Conservation (phyloP, 306 rosid genomes). For the Vigna nakashimae region DNA sequence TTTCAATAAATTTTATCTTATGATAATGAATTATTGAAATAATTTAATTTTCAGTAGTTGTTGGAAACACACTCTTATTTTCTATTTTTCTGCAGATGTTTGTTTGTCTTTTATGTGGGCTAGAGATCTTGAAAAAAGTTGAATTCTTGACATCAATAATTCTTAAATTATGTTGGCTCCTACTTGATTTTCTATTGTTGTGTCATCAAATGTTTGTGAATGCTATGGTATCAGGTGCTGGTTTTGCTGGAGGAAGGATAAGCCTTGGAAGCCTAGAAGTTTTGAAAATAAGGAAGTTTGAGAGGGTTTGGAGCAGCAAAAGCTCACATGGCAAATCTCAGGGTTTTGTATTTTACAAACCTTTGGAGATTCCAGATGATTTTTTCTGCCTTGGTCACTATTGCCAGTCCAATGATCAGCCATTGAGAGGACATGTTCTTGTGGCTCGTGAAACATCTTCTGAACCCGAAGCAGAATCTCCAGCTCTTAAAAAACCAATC, state of each 20-base stretch:
- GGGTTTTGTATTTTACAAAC: not conserved
- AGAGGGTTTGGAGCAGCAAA: slow-evolving; percentile 9
- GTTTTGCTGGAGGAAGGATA: slow-evolving; percentile 20
- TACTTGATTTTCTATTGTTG: not conserved
- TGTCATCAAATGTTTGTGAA: slow-evolving; percentile 1
- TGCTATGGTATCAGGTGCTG: not conserved
- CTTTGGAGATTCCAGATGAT: slow-evolving; percentile 13
- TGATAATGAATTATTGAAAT: too few relatives aligned
- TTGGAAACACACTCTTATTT: too few relatives aligned
- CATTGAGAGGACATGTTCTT: slow-evolving; percentile 20
- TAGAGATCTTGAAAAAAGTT: not conserved
- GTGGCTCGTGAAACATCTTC: slow-evolving; percentile 8
- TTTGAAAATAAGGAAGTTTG: not conserved
- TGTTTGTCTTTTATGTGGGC: too few relatives aligned
- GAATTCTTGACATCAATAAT: slow-evolving; percentile 11
- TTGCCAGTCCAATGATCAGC: slow-evolving; percentile 13
- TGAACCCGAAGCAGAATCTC: slow-evolving; percentile 4
- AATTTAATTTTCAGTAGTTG: too few relatives aligned
- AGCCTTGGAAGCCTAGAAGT: slow-evolving; percentile 25
- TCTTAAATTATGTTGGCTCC: not conserved
- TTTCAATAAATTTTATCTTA: too few relatives aligned
- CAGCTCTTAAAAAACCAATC: slow-evolving; percentile 23
- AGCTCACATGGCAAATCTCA: slow-evolving; percentile 16
- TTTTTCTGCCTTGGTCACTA: slow-evolving; percentile 28
- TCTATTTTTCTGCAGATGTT: too few relatives aligned